Evolutionary conservation across 2,329 filamentous ascomycete genomes (phyloP).

Genomic region (Claviceps pusilla): DNA sequence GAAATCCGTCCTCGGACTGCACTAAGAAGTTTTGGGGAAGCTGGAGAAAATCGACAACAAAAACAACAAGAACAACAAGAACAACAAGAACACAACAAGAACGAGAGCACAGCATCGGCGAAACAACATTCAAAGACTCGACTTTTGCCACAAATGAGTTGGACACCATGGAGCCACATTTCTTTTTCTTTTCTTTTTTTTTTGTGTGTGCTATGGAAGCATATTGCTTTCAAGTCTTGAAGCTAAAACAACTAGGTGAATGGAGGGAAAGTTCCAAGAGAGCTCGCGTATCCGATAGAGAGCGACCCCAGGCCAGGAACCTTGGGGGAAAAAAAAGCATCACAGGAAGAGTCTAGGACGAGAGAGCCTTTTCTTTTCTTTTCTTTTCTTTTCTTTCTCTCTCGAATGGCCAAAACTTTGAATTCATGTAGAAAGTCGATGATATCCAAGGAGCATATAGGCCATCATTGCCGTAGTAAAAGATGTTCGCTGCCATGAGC

Average conservation of each 20-base stretch:
- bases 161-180: not conserved
- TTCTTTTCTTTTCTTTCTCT: not conserved
- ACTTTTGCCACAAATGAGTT: not conserved
- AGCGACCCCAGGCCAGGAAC: no score
- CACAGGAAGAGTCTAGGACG: no score
- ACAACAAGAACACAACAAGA: not conserved
- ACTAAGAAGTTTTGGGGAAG: conserved; percentile 11
- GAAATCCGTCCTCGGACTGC: conserved; percentile 52
- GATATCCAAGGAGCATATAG: conserved; percentile 7
- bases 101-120: not conserved
- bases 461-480: conserved; percentile 11
- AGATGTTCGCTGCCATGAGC: no score
- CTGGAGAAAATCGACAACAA: not conserved
- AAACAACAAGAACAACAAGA: not conserved
- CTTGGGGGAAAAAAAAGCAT: no score
- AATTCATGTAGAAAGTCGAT: not conserved
- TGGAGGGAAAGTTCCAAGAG: not conserved
- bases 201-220: not conserved
- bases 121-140: not conserved
- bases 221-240: not conserved
- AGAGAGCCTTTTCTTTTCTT: not conserved
- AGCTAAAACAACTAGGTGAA: not conserved
- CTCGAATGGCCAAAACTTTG: not conserved
- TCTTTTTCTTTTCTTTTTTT: not conserved
- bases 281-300: not conserved